These are phyloP conservation scores for Botrytis porri DNA, from an alignment of 2,329 filamentous ascomycete genomes.

Conservation along the genomic window DNA sequence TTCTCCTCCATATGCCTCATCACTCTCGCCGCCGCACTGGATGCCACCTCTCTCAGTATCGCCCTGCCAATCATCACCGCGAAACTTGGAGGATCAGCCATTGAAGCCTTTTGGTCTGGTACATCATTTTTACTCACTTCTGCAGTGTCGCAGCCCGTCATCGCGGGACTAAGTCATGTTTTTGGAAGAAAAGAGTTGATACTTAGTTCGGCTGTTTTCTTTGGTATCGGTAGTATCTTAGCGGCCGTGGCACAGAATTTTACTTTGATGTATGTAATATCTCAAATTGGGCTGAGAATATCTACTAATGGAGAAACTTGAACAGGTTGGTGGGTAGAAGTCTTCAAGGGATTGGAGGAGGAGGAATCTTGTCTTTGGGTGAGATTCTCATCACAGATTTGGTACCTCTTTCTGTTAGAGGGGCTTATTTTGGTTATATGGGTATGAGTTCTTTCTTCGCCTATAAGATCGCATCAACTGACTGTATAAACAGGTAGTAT, in stretches of 20 bases:
- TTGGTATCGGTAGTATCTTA: conserved; percentile 42
- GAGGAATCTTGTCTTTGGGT: conserved; percentile 48
- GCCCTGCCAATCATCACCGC: conserved; percentile 55
- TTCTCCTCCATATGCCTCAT: conserved; percentile 43
- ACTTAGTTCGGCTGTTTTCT: conserved; percentile 36
- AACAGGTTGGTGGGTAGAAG: conserved; percentile 41
- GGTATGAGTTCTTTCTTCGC: neutral
- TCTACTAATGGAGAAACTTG: neutral
- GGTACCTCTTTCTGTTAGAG: conserved; percentile 44
- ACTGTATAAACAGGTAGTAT: conserved; percentile 31
- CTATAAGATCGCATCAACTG: neutral
- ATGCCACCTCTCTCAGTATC: conserved; percentile 63
- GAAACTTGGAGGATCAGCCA: conserved; percentile 50
- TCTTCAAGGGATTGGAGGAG: conserved; percentile 51
- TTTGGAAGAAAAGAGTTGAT: conserved; percentile 42
- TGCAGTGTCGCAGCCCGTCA: conserved; percentile 56
- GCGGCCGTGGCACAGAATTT: conserved; percentile 41
- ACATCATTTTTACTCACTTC: conserved; percentile 67
- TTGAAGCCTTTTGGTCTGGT: conserved; percentile 69
- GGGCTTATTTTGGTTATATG: conserved; percentile 41
- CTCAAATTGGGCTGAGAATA: neutral
- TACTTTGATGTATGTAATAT: conserved; percentile 33
- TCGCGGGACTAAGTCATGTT: conserved; percentile 41
- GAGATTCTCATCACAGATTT: conserved; percentile 48
- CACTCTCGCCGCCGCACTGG: conserved; percentile 60